Percentiles rank a stretch among this genome's conserved stretches.
These are phyloP conservation scores for Trametes sanguinea DNA, from an alignment of 768 basidiomycete species.

Conservation along the genomic window DNA sequence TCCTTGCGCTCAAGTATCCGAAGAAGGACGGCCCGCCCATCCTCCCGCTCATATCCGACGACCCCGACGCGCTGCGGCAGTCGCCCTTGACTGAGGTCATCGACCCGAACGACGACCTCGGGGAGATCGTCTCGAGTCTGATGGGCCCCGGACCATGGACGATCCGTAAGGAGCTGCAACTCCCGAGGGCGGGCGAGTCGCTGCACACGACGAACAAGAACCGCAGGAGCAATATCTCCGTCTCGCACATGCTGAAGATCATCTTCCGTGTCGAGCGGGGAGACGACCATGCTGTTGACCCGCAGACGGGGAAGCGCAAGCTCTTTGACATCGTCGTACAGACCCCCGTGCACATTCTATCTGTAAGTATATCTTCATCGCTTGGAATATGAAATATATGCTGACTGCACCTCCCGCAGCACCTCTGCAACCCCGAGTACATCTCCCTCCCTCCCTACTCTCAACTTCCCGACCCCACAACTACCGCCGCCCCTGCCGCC, in stretches of 20 bases:
- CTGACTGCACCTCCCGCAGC: conserved; percentile 44
- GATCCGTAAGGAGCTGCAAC: conserved; percentile 64
- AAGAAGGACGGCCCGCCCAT: conserved; percentile 60
- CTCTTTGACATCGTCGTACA: conserved; percentile 87
- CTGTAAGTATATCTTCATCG: conserved; percentile 50
- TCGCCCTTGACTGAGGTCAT: conserved; percentile 67
- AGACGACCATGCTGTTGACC: conserved; percentile 63
- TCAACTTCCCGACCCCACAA: conserved; percentile 36
- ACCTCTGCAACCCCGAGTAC: conserved; percentile 81
- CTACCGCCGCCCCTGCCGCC: conserved; percentile 10
- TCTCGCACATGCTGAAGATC: conserved; percentile 79
- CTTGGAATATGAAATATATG: not conserved
- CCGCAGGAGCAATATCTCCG: conserved; percentile 68
- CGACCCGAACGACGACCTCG: conserved; percentile 49
- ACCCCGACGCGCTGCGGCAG: conserved; percentile 56
- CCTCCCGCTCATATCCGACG: conserved; percentile 77
- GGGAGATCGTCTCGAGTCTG: conserved; percentile 56
- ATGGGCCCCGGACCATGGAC: conserved; percentile 90
- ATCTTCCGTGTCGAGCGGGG: conserved; percentile 82
- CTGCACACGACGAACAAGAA: conserved; percentile 84
- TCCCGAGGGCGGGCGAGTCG: conserved; percentile 63
- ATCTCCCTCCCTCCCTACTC: conserved; percentile 78
- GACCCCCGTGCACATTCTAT: conserved; percentile 83
- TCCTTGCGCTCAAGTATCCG: conserved; percentile 62
- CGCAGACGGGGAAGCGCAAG: conserved; percentile 72